Evolutionary conservation across 352 stramenopile species (phyloP).

Genomic region (Saprolegnia diclina): DNA sequence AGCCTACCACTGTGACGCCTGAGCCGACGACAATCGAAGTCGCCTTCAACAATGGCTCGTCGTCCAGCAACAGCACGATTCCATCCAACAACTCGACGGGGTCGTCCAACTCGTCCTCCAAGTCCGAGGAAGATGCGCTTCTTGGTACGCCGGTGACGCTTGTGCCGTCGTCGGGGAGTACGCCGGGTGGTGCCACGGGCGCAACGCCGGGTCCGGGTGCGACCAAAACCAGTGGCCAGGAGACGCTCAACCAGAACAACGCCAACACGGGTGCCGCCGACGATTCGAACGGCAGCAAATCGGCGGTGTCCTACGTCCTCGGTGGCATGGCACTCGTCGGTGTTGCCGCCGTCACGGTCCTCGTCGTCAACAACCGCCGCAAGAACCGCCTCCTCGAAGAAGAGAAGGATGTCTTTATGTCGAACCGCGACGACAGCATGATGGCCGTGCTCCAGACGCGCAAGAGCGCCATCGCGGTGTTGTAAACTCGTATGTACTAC

Average conservation of each 20-base stretch:
- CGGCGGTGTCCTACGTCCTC: conserved; percentile 12
- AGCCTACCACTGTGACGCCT: neutral
- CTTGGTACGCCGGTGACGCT: neutral
- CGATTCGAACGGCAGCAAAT: neutral
- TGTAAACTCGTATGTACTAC: conserved; percentile 10
- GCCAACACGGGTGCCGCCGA: conserved; percentile 6
- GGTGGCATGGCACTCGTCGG: conserved; percentile 12
- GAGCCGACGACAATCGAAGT: conserved; percentile 7
- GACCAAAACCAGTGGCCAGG: neutral
- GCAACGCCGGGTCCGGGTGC: neutral
- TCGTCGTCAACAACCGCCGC: conserved; percentile 26
- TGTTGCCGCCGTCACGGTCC: neutral
- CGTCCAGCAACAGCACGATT: neutral
- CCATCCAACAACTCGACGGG: neutral
- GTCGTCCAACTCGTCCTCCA: neutral
- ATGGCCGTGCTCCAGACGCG: conserved; percentile 18
- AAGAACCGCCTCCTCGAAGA: conserved; percentile 10
- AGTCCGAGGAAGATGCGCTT: neutral
- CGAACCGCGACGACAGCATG: neutral
- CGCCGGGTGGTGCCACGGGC: neutral
- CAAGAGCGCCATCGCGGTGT: conserved; percentile 18
- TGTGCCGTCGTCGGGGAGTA: neutral
- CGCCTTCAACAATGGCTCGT: neutral
- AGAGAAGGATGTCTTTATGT: conserved; percentile 3
- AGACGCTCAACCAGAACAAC: conserved; percentile 13